A percentile compares a stretch with the other conserved stretches of the same genome.
Evolutionary conservation across 331 rosid genomes (phyloP).

Genomic region (Cucumis variabilis): DNA sequence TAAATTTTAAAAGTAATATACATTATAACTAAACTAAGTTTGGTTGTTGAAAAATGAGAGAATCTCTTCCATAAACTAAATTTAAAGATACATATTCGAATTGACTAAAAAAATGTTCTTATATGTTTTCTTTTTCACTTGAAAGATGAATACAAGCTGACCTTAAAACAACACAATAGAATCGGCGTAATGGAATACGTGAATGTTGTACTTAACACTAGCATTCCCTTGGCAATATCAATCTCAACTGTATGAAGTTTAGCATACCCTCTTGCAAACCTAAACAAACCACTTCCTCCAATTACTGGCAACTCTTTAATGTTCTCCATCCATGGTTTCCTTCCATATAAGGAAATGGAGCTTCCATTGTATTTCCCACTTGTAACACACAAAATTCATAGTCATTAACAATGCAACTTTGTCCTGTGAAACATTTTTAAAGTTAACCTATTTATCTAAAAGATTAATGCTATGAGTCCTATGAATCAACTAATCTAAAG

Average conservation of each 20-base stretch:
- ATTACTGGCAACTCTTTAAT: constrained; percentile 49
- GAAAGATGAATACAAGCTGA: too few relatives aligned
- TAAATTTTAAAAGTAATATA: too few relatives aligned
- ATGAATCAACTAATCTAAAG: too few relatives aligned
- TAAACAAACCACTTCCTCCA: constrained; percentile 51
- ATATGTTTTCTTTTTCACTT: too few relatives aligned
- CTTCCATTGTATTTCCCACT: constrained; percentile 51
- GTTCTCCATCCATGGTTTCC: constrained; percentile 35
- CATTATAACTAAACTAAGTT: too few relatives aligned
- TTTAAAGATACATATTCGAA: too few relatives aligned
- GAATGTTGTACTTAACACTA: constrained; percentile 40
- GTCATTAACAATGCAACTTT: constrained; percentile 38
- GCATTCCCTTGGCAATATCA: constrained; percentile 34
- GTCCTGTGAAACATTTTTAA: constrained; percentile 15
- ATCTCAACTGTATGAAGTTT: constrained; percentile 29
- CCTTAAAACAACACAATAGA: too few relatives aligned
- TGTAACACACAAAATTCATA: constrained; percentile 41
- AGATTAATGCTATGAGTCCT: too few relatives aligned
- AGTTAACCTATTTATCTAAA: too few relatives aligned
- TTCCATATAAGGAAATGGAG: constrained; percentile 38
- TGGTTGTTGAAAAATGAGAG: too few relatives aligned
- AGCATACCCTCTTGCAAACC: constrained; percentile 53
- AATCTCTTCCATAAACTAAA: too few relatives aligned
- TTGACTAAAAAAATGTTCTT: too few relatives aligned
- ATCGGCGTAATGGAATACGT: constrained; percentile 39